These are phyloP conservation scores for Euphrasia confusa DNA, from an alignment of 257 asterid species.

Conservation along the genomic window DNA sequence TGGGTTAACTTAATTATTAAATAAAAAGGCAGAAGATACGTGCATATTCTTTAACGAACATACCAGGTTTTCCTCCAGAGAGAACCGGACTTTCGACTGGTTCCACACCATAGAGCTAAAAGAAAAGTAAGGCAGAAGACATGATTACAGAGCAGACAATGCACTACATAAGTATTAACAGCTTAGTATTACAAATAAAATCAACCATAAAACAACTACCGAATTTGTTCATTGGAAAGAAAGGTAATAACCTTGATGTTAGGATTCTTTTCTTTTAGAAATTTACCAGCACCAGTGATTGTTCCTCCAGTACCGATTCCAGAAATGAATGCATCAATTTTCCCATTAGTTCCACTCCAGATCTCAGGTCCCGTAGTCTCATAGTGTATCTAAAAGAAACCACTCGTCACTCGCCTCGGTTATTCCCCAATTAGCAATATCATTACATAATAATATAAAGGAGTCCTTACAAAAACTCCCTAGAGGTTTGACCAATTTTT, in stretches of 20 bases:
- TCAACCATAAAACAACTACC: constrained; percentile 4
- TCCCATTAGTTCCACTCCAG: constrained; percentile 66
- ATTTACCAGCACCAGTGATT: constrained; percentile 53
- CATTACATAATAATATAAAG: neutral
- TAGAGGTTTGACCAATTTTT: too few relatives aligned
- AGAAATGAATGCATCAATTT: constrained; percentile 54
- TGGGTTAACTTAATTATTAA: too few relatives aligned
- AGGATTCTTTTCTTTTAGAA: constrained; percentile 50
- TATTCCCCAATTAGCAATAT: neutral
- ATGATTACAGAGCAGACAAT: too few relatives aligned
- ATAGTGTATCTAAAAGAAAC: constrained; percentile 47
- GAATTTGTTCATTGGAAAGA: neutral
- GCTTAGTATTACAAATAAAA: too few relatives aligned
- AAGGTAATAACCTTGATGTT: constrained; percentile 39
- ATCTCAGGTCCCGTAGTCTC: constrained; percentile 75
- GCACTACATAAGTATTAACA: neutral
- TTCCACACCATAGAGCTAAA: constrained; percentile 65
- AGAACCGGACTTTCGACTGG: constrained; percentile 81
- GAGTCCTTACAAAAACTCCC: too few relatives aligned
- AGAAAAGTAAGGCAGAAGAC: neutral
- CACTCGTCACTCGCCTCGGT: neutral
- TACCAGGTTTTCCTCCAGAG: constrained; percentile 92
- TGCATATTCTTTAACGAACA: constrained; percentile 22
- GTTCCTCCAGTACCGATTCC: constrained; percentile 69
- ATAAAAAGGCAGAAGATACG: neutral